Evolutionary conservation across 768 basidiomycete genomes (phyloP), one percentile per base, ranked within the genome.

Genomic region (Suillus placidus): DNA sequence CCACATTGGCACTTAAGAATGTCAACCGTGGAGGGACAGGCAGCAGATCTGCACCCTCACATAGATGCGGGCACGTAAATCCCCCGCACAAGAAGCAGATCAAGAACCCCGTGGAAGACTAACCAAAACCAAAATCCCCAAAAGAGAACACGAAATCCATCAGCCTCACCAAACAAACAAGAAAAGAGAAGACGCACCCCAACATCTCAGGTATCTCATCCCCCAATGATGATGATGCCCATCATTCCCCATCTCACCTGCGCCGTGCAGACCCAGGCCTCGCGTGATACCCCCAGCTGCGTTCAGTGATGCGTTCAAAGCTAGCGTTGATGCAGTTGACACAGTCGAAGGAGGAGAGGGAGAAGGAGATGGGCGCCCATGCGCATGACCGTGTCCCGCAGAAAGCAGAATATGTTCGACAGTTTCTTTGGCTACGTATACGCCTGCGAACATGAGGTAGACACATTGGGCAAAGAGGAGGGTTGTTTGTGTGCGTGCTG

Each of bases 341-440:
- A n/a, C 26, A 52, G 9, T 14, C 4, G 51, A 9, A 1, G 26
- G 1, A 30, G 16, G 9, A 9, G 38, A 60, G 16, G 38, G 26
- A 3, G 57, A 9, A 5, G 57, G 10, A 5, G 13, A 26, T 26
- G 57, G 26, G 43, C 77, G 77, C 1, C 79, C 81, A 23, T 84
- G 82, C 87, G 82, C 93, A 90, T 32, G 94, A 76, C 63, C 94
- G 87, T 69, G 95, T 91, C 87, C 91, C 8, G 86, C 85, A 56
- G 88, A 88, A 51, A 98, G 82, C 16, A 99, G 75, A 47, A 97
- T n/a, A n/a, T n/a, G n/a, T n/a, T n/a, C n/a, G n/a, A n/a, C n/a
- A n/a, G n/a, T n/a, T n/a, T n/a, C n/a, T n/a, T n/a, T n/a, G n/a
- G n/a, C n/a, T n/a, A n/a, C n/a, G n/a, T n/a, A n/a, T n/a, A n/a